Evolutionary conservation across 2,329 filamentous ascomycete species (phyloP), one percentile per base, ranked within the genome.

Genomic region (Phialocephala sp.): DNA sequence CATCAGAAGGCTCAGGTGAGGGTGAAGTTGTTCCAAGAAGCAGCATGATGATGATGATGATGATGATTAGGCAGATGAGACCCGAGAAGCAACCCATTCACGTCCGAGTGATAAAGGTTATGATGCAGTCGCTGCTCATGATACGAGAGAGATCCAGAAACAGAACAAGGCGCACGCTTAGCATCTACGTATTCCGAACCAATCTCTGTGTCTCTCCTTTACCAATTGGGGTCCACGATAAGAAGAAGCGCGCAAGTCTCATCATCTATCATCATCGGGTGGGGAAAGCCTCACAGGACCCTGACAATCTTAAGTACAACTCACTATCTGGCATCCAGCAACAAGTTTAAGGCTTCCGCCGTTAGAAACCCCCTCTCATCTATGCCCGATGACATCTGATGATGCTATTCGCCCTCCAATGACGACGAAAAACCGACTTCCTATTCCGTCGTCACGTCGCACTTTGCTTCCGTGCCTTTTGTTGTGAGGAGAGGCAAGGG

Each of bases 321-420:
- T 5, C 45, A 50, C n/a, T n/a, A 43, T 43, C 41, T n/a, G 6
- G 5, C 12, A 18, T 43, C 41, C n/a, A 43, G 15, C 37, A 41
- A 11, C 37, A 41, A 18, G 27, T 32, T 32, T 32, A 32, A 32
- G 27, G 27, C 27, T 32, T 32, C 27, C 3, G 27, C 27, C 27
- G 27, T 32, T 6, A 32, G 27, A 32, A 32, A 32, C 6, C 27
- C 27, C 27, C 27, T 32, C 27, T 32, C 27, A 32, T 35, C 50
- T 50, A 54, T 54, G 50, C 50, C 27, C 50, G 50, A 54, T 54
- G 43, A 47, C 43, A 47, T 47, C 12, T 41, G 37, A 41, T 41
- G 45, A 50, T 50, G 45, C 24, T 54, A 54, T 32, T 54, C 50
- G 12, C 14, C 50, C 4, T 35, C 50, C 8, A 11, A 54, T 54